Evolutionary conservation across 148 eudicot genomes (phyloP).

Genomic region (Fagopyrum homotropicum): DNA sequence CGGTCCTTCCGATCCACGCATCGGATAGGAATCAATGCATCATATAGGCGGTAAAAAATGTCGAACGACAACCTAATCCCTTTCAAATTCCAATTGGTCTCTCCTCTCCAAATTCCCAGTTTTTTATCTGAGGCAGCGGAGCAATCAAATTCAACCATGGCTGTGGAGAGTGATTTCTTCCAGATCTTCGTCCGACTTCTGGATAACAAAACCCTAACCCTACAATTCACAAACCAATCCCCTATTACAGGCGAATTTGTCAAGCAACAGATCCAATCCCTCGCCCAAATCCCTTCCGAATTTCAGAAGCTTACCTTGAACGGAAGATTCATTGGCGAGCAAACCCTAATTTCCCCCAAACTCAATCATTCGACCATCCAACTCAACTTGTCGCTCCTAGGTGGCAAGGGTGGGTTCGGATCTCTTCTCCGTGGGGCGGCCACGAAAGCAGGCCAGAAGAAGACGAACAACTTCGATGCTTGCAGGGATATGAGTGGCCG

Average conservation of each 20-base stretch:
- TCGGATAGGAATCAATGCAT: too few relatives aligned
- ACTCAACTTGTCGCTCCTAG: constrained; percentile 53
- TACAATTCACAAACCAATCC: constrained; percentile 39
- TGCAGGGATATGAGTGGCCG: constrained; percentile 98
- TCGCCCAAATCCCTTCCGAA: constrained; percentile 42
- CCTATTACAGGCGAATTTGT: constrained; percentile 27
- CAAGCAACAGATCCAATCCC: constrained; percentile 38
- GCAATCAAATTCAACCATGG: constrained; percentile 18
- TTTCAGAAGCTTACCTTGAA: constrained; percentile 48
- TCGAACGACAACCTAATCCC: background rate
- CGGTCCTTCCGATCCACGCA: background rate
- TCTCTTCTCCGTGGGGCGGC: constrained; percentile 88
- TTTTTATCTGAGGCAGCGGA: background rate
- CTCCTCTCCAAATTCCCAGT: background rate
- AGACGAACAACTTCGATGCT: constrained; percentile 94
- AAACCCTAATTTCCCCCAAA: constrained; percentile 20
- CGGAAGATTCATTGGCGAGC: constrained; percentile 30
- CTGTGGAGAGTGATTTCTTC: constrained; percentile 18
- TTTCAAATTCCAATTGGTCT: background rate
- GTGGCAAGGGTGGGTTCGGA: constrained; percentile 98
- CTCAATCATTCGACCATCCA: constrained; percentile 29
- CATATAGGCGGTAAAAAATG: background rate
- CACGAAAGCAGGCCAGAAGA: constrained; percentile 91
- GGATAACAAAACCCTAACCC: constrained; percentile 49
- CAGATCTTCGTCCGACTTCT: constrained; percentile 47